A percentile compares a stretch with the other conserved stretches of the same genome.
phyloP scores from a whole-genome alignment of 2,329 filamentous ascomycete species.

The Aspergillus quadricinctus region DNA sequence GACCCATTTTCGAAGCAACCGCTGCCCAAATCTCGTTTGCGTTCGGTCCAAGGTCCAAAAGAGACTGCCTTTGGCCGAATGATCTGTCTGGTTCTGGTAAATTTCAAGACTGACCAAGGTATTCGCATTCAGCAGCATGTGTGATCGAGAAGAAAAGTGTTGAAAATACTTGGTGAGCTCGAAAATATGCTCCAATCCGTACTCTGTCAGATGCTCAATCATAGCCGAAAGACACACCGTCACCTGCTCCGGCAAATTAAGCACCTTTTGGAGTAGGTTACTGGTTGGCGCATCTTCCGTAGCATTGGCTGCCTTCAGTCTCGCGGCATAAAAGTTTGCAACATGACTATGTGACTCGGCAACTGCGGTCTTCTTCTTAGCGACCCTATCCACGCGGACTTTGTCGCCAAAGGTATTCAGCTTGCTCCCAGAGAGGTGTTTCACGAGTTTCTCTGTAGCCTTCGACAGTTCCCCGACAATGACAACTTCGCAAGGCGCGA shows the following conservation, averaged over 20 bases:
- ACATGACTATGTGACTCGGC: constrained; percentile 85
- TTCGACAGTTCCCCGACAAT: constrained; percentile 87
- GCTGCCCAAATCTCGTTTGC: constrained; percentile 79
- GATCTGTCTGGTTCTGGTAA: constrained; percentile 90
- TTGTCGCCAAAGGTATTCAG: constrained; percentile 90
- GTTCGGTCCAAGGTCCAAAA: constrained; percentile 97
- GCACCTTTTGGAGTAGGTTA: constrained; percentile 75
- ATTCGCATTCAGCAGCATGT: constrained; percentile 95
- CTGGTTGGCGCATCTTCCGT: constrained; percentile 54
- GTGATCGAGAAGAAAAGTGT: constrained; percentile 85
- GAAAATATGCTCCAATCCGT: constrained; percentile 91
- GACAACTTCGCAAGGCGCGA: constrained; percentile 91
- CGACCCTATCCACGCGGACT: constrained; percentile 75
- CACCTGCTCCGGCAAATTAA: constrained; percentile 78
- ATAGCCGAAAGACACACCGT: constrained; percentile 92
- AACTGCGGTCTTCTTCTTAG: constrained; percentile 73
- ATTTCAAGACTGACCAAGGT: constrained; percentile 91
- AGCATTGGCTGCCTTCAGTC: constrained; percentile 60
- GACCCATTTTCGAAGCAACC: constrained; percentile 90
- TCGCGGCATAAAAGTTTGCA: constrained; percentile 85
- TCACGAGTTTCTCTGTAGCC: constrained; percentile 85
- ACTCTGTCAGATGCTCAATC: constrained; percentile 89
- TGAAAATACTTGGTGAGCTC: constrained; percentile 96
- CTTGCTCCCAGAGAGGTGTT: constrained; percentile 82
- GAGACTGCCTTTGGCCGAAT: constrained; percentile 77